Evolutionary conservation across 768 basidiomycete species (phyloP).

Genomic region (Xerocomus brunneocitrinus): DNA sequence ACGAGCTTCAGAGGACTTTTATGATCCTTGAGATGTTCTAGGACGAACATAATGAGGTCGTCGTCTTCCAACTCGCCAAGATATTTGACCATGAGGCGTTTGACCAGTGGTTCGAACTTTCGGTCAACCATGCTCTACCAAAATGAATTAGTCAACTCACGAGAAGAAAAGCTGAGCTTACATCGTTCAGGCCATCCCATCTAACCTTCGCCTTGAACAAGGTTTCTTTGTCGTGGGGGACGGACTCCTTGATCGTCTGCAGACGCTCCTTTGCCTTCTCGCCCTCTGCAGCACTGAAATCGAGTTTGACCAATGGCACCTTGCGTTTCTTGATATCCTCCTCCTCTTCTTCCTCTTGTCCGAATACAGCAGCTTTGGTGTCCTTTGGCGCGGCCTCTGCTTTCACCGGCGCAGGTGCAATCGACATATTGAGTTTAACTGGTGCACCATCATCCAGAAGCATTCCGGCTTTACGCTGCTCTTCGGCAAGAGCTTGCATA

Average conservation of each 20-base stretch:
- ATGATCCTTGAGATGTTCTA: conserved; percentile 90
- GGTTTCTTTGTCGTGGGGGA: conserved; percentile 74
- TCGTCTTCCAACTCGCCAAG: conserved; percentile 92
- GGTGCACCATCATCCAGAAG: conserved; percentile 89
- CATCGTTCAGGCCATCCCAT: conserved; percentile 90
- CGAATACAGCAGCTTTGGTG: conserved; percentile 62
- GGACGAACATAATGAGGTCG: conserved; percentile 88
- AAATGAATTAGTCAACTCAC: conserved; percentile 12
- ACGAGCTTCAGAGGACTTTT: conserved; percentile 80
- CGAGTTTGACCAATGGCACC: conserved; percentile 83
- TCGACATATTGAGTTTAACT: conserved; percentile 78
- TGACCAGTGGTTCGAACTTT: conserved; percentile 82
- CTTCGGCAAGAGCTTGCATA: conserved; percentile 86
- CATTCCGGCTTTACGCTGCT: conserved; percentile 87
- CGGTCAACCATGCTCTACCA: conserved; percentile 75
- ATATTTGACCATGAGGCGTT: conserved; percentile 78
- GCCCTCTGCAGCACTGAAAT: conserved; percentile 79
- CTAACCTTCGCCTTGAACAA: conserved; percentile 82
- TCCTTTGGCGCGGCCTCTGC: conserved; percentile 44
- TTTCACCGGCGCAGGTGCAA: conserved; percentile 45
- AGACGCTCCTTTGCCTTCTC: conserved; percentile 77
- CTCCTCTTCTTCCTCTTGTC: conserved; percentile 84
- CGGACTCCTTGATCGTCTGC: conserved; percentile 68
- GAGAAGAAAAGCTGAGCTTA: conserved; percentile 35
- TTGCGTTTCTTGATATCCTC: conserved; percentile 75